A percentile compares a stretch with the other conserved stretches of the same genome.
Evolutionary conservation across 345 rosid species (phyloP).

Genomic region (Gossypium raimondii): DNA sequence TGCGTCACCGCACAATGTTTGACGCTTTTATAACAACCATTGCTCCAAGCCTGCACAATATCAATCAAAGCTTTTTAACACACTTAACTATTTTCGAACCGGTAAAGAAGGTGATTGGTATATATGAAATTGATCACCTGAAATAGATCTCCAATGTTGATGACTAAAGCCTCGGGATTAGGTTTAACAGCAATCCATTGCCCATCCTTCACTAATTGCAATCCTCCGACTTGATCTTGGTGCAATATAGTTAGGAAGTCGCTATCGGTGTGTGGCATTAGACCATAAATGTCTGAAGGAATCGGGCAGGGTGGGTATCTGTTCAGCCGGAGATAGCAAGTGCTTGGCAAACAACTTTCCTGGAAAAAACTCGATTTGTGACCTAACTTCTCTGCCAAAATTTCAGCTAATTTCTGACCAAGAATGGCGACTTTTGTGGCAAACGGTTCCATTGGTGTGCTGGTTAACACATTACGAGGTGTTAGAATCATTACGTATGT

Average conservation of each 20-base stretch:
- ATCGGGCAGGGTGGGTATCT: constrained; percentile 79
- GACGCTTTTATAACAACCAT: constrained; percentile 78
- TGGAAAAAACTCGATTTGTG: constrained; percentile 45
- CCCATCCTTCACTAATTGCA: constrained; percentile 74
- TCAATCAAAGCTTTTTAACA: not conserved
- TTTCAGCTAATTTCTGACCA: constrained; percentile 55
- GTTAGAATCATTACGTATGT: not conserved
- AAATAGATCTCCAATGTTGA: constrained; percentile 89
- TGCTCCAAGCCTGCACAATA: constrained; percentile 81
- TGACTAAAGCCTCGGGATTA: constrained; percentile 65
- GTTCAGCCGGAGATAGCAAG: constrained; percentile 84
- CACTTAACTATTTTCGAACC: not conserved
- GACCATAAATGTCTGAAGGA: constrained; percentile 49
- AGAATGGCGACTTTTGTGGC: constrained; percentile 54
- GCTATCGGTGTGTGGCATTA: constrained; percentile 94
- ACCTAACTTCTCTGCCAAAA: constrained; percentile 63
- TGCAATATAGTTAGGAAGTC: constrained; percentile 88
- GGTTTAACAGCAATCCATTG: constrained; percentile 73
- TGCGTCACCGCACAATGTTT: constrained; percentile 73
- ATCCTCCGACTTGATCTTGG: constrained; percentile 89
- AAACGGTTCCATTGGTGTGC: constrained; percentile 64
- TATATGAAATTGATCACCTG: constrained; percentile 46
- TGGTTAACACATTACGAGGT: constrained; percentile 18
- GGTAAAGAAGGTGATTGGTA: not conserved
- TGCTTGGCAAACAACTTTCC: constrained; percentile 62